These are phyloP conservation scores for Nigrospora sphaerica DNA, from an alignment of 2,329 filamentous ascomycete species.

Conservation along the genomic window DNA sequence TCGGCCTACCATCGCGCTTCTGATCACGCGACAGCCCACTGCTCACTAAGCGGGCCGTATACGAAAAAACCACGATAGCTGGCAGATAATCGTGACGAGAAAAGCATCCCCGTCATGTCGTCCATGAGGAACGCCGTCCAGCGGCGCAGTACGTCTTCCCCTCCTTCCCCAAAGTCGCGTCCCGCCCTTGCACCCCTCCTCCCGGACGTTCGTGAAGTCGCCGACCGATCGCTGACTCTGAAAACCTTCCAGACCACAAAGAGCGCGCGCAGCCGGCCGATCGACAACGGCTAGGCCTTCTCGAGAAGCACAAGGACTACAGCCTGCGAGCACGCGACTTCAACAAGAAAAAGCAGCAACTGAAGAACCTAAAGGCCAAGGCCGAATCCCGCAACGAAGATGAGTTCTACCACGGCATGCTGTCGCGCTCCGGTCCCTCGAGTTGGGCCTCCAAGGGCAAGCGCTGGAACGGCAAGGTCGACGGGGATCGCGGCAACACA, in stretches of 20 bases:
- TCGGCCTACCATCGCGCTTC: too few relatives aligned
- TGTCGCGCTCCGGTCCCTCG: conserved; percentile 51
- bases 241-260: conserved; percentile 44
- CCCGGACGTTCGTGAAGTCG: neutral
- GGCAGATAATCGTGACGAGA: too few relatives aligned
- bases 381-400: conserved; percentile 62
- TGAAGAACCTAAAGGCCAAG: conserved; percentile 54
- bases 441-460: conserved; percentile 40
- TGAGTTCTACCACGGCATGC: conserved; percentile 68
- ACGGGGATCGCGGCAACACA: conserved; percentile 51
- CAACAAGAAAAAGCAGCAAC: conserved; percentile 56
- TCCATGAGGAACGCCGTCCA: conserved; percentile 3
- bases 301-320: conserved; percentile 92
- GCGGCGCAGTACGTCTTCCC: neutral
- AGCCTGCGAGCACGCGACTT: conserved; percentile 58
- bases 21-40: too few relatives aligned
- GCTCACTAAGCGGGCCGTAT: too few relatives aligned
- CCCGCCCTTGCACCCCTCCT: neutral
- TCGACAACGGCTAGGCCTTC: conserved; percentile 78
- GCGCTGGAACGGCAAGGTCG: conserved; percentile 46
- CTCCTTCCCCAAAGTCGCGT: too few relatives aligned
- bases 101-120: neutral
- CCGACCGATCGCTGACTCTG: too few relatives aligned
- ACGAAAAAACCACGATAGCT: too few relatives aligned
- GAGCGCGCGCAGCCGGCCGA: conserved; percentile 84